Base-by-base conservation (phyloP, 768 basidiomycete species). In the Termitomyces heimii region DNA sequence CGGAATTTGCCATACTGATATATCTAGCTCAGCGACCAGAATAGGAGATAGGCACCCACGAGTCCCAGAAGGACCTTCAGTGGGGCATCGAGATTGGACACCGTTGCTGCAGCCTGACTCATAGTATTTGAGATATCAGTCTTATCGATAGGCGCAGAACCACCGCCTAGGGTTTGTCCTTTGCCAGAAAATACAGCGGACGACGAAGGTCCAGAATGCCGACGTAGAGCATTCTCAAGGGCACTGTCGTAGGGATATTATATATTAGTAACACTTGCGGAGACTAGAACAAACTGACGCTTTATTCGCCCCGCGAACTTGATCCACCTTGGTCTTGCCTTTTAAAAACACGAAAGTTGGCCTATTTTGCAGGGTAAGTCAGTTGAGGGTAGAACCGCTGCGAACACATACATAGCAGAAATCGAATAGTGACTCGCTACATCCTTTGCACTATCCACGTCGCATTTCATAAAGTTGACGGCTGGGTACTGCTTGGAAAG, bases 391-490 rank as follows among this genome's bases (percentile, higher is more conserved):
- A 40, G 61, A 35, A 8, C 24, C 28, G 6, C 39, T 39, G 9
- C 7, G 29, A 43, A 26, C 13, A 65, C 82, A 63, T 61, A 89
- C 91, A 94, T 94, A 0, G 90, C 90, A 26, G 82, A 72, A 58
- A 94, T 77, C 4, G 70, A 70, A 67, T 91, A 90, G 42, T 71
- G 50, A 31, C 73, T 65, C 8, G 92, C 84, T 28, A 94, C 85
- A 43, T 92, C 91, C 61, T 63, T 70, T 20, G 83, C 84, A 49
- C 78, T 80, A 62, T 92, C 90, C 18, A 91, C 84, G 64, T 92
- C 89, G 62, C 86, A 88, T 67, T 94, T 94, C 65, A 93, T 67
- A 73, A 94, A 94, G 70, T 89, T 89, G 57, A 86, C 90, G 50
- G 78, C 76, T 24, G 72, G 73, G 67, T 88, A 85, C 63, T 89